A percentile compares a stretch with the other conserved stretches of the same genome.
Evolutionary conservation across 345 rosid species (phyloP).

Genomic region (Eucalyptus dawsonii): DNA sequence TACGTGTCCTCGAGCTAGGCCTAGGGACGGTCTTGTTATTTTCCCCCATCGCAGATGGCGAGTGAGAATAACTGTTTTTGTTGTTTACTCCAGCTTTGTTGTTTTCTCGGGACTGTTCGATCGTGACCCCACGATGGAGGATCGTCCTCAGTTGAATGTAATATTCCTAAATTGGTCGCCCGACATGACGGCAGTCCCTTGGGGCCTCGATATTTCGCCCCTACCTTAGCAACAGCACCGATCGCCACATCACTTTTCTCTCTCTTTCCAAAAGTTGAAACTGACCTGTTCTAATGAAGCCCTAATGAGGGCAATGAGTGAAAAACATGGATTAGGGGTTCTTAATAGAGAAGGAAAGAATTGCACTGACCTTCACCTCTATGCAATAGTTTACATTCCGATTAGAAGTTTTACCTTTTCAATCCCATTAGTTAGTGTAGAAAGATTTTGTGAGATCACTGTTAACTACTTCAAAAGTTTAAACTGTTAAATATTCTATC

Average conservation of each 20-base stretch:
- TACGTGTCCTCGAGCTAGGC: background rate
- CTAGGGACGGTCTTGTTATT: background rate
- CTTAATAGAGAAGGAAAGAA: background rate
- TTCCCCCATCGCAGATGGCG: background rate
- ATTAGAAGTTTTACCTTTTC: background rate
- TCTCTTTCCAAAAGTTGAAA: background rate
- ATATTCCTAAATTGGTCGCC: background rate
- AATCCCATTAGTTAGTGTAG: background rate
- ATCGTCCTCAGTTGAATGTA: background rate
- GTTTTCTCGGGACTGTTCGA: background rate
- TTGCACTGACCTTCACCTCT: background rate
- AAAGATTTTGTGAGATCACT: too few species aligned
- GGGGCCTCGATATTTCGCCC: background rate
- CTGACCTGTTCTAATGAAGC: background rate
- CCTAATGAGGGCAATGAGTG: background rate
- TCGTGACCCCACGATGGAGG: background rate
- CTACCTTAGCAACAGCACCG: background rate
- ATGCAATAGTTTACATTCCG: background rate
- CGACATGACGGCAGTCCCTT: background rate
- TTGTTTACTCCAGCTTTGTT: background rate
- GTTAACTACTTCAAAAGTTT: rapidly evolving
- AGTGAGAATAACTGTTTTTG: background rate
- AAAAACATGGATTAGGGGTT: background rate
- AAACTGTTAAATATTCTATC: too few species aligned
- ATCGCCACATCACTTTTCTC: background rate